These are phyloP conservation scores for Ascobolus immersus DNA, from an alignment of 495 filamentous ascomycete species.

Conservation along the genomic window DNA sequence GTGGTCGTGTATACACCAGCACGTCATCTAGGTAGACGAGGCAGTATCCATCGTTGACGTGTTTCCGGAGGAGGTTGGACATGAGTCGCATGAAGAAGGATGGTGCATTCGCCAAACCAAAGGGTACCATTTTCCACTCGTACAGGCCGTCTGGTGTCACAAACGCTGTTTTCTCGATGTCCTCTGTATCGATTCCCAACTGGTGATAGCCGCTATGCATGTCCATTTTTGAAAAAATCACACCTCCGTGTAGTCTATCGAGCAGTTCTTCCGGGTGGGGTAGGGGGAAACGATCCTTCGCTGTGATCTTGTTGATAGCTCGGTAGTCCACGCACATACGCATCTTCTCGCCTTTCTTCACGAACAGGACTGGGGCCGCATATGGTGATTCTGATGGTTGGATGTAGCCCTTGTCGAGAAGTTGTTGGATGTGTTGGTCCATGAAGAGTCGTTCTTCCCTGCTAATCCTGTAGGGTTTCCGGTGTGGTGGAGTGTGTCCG, in stretches of 20 bases:
- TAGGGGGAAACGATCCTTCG: slow-evolving; percentile 22
- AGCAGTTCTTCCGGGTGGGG: slow-evolving; percentile 23
- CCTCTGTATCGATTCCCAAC: slow-evolving; percentile 11
- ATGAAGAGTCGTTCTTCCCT: too few relatives aligned
- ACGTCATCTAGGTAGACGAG: slow-evolving; percentile 2
- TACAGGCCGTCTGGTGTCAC: not conserved
- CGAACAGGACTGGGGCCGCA: too few relatives aligned
- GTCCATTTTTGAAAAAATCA: slow-evolving; percentile 4
- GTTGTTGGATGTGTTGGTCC: too few relatives aligned
- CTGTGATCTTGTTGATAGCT: slow-evolving; percentile 20
- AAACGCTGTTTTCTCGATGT: slow-evolving; percentile 17
- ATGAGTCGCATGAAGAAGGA: slow-evolving; percentile 15
- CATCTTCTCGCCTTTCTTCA: too few relatives aligned
- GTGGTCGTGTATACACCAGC: not conserved
- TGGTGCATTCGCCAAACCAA: slow-evolving; percentile 9
- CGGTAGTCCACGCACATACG: slow-evolving; percentile 24
- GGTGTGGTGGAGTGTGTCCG: too few relatives aligned
- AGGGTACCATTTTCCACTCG: slow-evolving; percentile 5
- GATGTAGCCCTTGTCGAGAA: too few relatives aligned
- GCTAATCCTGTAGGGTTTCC: too few relatives aligned
- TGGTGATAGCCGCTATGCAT: slow-evolving; percentile 1
- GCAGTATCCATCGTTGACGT: not conserved
- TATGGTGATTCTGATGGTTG: too few relatives aligned
- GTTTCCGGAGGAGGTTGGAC: slow-evolving; percentile 8
- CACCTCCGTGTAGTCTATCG: slow-evolving; percentile 10